Conservation (phyloP, 345 rosid genomes). For the Eucalyptus shirleyi region DNA sequence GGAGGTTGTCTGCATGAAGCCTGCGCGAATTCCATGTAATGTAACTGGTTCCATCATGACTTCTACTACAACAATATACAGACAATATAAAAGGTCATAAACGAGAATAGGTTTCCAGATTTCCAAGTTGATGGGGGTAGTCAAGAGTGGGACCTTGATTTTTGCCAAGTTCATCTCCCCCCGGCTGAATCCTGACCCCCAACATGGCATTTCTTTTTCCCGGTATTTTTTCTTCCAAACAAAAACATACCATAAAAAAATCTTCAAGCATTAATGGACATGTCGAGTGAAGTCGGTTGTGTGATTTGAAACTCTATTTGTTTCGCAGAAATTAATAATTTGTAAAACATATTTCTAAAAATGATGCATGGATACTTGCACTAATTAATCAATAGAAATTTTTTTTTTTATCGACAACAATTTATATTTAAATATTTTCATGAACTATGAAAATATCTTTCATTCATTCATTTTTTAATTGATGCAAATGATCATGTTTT, state of each 20-base stretch:
- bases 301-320: neutral
- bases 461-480: neutral
- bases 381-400: neutral
- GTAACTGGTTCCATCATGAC: neutral
- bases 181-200: neutral
- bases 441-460: neutral
- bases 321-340: neutral
- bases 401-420: neutral
- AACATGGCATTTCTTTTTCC: neutral
- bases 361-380: neutral
- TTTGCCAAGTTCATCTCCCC: neutral
- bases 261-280: neutral
- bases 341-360: too few species aligned
- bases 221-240: neutral
- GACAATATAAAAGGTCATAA: neutral
- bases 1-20: neutral
- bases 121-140: neutral
- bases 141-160: neutral
- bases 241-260: neutral
- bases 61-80: neutral
- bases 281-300: neutral
- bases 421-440: neutral
- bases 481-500: neutral
- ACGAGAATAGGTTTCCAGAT: neutral
- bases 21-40: too few species aligned